Evolutionary conservation across 768 basidiomycete species (phyloP), one percentile per base, ranked within the genome.

Genomic region (Aureoboletus auriporus): DNA sequence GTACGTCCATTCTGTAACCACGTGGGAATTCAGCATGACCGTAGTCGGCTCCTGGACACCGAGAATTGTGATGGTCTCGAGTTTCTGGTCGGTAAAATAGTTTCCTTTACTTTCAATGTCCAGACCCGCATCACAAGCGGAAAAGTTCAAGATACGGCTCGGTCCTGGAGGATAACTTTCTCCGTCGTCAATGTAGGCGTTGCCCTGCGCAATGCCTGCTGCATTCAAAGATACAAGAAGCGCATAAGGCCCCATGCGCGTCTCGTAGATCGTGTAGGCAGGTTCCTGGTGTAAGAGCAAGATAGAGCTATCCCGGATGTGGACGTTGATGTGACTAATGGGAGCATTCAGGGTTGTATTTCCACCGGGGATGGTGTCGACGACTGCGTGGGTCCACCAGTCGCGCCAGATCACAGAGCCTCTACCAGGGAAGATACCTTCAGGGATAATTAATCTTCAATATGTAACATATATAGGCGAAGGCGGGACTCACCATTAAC

Each of bases 261-360:
- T 88, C 61, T 86, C 84, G 44, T 76, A 73, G 53, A 80, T 75
- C 1, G 86, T 90, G 63, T 88, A 87, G 1, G 66, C 80, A 6
- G 87, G 84, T 45, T 72, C 52, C 8, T 76, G 68, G 60, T 89
- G 80, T 34, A 87, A 62, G 16, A 89, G 75, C 10, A 90, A 62
- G 29, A 80, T 80, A 12, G 83, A 74, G 20, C 82, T 80, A 48
- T 82, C 80, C 14, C 87, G 79, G 49, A 90, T 65, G 60, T 89
- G 86, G 26, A 89, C 82, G 50, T 83, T 83, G 65, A 90, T 89
- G 58, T 87, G 82, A 14, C 82, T 75, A 4, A 90, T 78, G 4
- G 86, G 86, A 3, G 84, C 84, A n/a, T 69, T 59, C 41, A 89
- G 70, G 6, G 79, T 80, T 1, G 74, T 75, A 44, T 71, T 70